Base-by-base conservation (phyloP, 2,329 filamentous ascomycete species). In the Sarocladium kiliense region DNA sequence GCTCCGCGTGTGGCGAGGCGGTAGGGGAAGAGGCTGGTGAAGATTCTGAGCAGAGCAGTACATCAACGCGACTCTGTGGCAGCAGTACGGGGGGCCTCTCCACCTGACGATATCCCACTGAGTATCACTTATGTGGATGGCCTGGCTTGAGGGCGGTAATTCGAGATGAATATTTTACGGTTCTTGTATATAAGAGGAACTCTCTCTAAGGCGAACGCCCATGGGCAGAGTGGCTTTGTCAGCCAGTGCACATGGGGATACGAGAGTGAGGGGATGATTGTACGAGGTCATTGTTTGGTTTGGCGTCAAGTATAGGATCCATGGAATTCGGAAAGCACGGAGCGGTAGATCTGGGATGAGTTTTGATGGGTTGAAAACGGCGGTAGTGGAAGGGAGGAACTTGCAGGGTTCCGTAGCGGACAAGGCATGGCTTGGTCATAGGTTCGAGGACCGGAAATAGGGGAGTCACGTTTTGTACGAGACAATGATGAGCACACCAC, bases 241-340 rank as follows among this genome's bases (percentile, higher is more conserved):
- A 18, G n/a, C 11, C 11, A n/a, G 5, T 14, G 25, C 4, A 10
- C 23, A 30, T 27, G 16, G 27, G 44, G 44, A 12, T 32, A 51
- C 21, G 4, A 51, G 5, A n/a, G 47, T 16, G 27, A 21, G n/a
- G 23, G 27, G 27, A 36, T 23, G 30, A 21, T 30, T 51, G 47
- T 51, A 51, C 47, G 47, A 51, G 47, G 47, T 36, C 12, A 21
- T 21, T 9, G 11, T 25, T 49, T 51, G 34, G 47, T 51, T 34
- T 51, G 47, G 47, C 47, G 47, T 51, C 30, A 32, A 51, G 47
- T 36, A 51, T 51, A 36, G 47, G 47, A 51, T 51, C 21, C 47
- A 51, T 11, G 14, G 47, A 34, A n/a, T 10, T 11, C 19, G n/a
- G 44, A 19, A 12, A 49, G n/a, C 23, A 18, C 11, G 23, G 44